Base-by-base conservation (phyloP, 2,329 filamentous ascomycete species). In the Exophiala calicioides region DNA sequence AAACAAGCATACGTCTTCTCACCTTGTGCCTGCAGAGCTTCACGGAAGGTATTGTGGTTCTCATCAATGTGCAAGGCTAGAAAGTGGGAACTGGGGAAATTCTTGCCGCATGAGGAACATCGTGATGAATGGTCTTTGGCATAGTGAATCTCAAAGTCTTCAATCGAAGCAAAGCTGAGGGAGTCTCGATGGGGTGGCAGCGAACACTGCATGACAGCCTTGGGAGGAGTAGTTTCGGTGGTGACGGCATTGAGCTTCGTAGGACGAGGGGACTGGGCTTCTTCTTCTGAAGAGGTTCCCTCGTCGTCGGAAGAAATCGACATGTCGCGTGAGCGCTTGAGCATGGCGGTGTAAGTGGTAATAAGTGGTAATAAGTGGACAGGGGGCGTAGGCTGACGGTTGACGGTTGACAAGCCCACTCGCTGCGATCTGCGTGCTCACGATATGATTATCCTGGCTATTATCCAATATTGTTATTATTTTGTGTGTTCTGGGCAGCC, bases 1-100 rank as follows among this genome's bases (percentile, higher is more conserved):
- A 97, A 94, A 70, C 93, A 98, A 4, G 81, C 83, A 68, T 86
- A 96, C 26, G 86, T 96, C 61, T 89, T 90, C 63, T 95, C 90
- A 32, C 90, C 93, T 58, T 82, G 80, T 41, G 89, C 89, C 58
- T 83, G 80, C 62, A 76, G 81, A 8, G 88, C 79, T 38, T 81
- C 82, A 29, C 80, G 76, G 50, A 97, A 77, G 5, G 89, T 81
- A 68, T 98, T 90, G 67, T 97, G 93, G 57, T 85, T 88, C 67
- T 97, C 93, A 58, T 90, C 83, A 56, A 95, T 90, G 64, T 98
- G 93, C 34, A 97, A 68, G 46, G 78, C 75, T 39, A 98, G 75
- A 44, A 93, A 82, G 64, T 90, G 84, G 26, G 84, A 78, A 1
- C 88, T 90, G 1, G 93, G 93, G 53, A 97, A 89, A 65, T 96